These are phyloP conservation scores for Colletotrichum limetticola DNA, from an alignment of 2,329 filamentous ascomycete species.

Conservation along the genomic window DNA sequence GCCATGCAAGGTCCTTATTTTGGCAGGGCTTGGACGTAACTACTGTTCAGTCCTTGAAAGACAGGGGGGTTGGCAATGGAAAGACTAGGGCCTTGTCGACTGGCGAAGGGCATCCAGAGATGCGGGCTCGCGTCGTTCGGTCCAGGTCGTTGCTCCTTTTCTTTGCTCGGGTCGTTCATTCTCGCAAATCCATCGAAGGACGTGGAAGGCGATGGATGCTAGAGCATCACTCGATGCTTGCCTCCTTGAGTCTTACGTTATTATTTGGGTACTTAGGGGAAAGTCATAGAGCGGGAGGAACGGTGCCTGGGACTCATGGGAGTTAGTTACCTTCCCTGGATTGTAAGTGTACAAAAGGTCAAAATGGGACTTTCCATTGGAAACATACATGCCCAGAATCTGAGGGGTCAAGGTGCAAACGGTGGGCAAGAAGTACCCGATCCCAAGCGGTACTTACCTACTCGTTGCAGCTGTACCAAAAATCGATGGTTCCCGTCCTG, in stretches of 20 bases:
- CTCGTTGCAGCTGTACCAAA: not conserved
- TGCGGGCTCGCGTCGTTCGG: not conserved
- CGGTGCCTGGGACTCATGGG: too few relatives aligned
- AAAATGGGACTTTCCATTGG: not conserved
- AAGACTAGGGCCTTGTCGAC: not conserved
- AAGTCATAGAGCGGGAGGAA: too few relatives aligned
- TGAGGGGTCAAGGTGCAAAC: not conserved
- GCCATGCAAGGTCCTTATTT: not conserved
- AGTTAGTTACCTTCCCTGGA: not conserved
- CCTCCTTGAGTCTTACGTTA: too few relatives aligned
- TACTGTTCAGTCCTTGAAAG: not conserved
- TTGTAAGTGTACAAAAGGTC: not conserved
- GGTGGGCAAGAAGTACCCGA: not conserved
- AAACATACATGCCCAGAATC: not conserved
- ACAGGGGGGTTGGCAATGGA: not conserved
- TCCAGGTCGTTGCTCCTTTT: not conserved
- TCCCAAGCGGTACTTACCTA: not conserved
- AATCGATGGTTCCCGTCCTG: not conserved
- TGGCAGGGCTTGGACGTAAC: not conserved
- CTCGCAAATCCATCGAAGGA: not conserved
- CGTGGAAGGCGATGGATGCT: not conserved
- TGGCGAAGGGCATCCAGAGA: constrained; percentile 7
- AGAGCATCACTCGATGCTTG: too few relatives aligned
- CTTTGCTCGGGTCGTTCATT: too few relatives aligned
- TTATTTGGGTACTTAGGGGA: too few relatives aligned